Base-by-base conservation (phyloP, 2,329 filamentous ascomycete species). In the Aspergillus arachidicola region DNA sequence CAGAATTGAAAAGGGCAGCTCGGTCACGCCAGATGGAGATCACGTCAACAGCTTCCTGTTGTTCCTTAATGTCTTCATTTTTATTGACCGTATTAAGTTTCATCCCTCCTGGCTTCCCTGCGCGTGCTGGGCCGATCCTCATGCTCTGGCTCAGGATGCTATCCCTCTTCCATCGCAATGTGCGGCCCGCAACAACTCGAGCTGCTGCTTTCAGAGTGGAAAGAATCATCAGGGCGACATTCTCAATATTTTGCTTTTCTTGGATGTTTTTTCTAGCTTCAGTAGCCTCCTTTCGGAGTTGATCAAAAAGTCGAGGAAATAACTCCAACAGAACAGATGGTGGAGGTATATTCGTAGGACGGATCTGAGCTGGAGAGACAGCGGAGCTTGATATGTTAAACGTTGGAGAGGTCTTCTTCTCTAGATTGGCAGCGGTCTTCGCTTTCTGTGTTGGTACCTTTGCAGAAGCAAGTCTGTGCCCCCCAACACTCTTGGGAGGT, bases 101-200 rank as follows among this genome's bases (percentile, higher is more conserved):
- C 94, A 98, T 97, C 4, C 94, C 87, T n/a, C 84, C 89, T 57
- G 80, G 77, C 70, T 91, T 92, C 3, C 89, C 89, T 2, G 89
- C 86, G 19, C 88, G 87, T 1, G 92, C 92, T 23, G 86, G 86
- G 0, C 88, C 87, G 65, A 98, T 96, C 61, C 91, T 89, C 91
- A 96, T 97, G 72, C 90, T 89, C 76, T 97, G 93, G 1, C 91
- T 87, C 14, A 98, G 82, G 65, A 93, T 88, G 65, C 87, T 90
- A 78, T 98, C 94, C 59, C 94, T 87, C 75, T 96, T 94, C 94
- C 94, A 98, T 61, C 94, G 90, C 58, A 91, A 82, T 72, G 92
- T 93, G 62, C 94, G 89, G 12, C 94, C 94, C 1, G 92, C 91
- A 62, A 97, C 89, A 57, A 97, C 86, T 51, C 90, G 90, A n/a